Evolutionary conservation across 768 basidiomycete genomes (phyloP).

Genomic region (Rhodotorula sphaerocarpa): DNA sequence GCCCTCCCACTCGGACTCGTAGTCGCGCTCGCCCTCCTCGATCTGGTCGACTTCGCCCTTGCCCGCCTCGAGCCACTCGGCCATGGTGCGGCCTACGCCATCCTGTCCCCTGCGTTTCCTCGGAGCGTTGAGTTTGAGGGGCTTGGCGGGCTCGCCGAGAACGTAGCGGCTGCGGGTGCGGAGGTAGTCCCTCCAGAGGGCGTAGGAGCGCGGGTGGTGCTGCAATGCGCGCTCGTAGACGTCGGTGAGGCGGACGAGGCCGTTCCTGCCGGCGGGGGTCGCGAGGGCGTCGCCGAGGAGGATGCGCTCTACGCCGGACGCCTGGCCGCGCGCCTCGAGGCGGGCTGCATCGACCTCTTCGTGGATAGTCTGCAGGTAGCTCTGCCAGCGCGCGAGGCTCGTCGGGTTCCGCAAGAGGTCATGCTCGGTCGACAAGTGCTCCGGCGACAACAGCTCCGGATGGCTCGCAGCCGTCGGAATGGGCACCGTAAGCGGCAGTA

Average conservation of each 20-base stretch:
- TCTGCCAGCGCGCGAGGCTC: conserved; percentile 89
- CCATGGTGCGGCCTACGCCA: conserved; percentile 44
- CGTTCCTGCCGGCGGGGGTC: conserved; percentile 60
- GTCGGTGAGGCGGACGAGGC: conserved; percentile 74
- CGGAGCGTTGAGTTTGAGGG: conserved; percentile 71
- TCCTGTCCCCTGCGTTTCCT: conserved; percentile 70
- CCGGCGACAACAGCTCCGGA: conserved; percentile 61
- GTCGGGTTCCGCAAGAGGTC: conserved; percentile 83
- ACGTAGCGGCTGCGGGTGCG: conserved; percentile 75
- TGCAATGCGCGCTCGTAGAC: conserved; percentile 87
- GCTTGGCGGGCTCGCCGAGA: conserved; percentile 53
- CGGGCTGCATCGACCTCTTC: conserved; percentile 53
- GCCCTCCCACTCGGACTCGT: conserved; percentile 56
- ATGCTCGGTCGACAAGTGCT: conserved; percentile 82
- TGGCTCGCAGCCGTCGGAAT: conserved; percentile 72
- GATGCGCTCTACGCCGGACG: conserved; percentile 45
- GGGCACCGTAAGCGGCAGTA: conserved; percentile 79
- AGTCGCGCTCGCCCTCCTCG: conserved; percentile 33
- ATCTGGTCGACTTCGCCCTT: conserved; percentile 42
- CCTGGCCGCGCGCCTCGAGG: conserved; percentile 35
- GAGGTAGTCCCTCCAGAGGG: conserved; percentile 91
- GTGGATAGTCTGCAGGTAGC: conserved; percentile 66
- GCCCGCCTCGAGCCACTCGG: conserved; percentile 31
- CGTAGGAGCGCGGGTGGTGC: conserved; percentile 82
- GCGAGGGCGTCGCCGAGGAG: conserved; percentile 69